These are phyloP conservation scores for Warburgia ugandensis DNA, from an alignment of 164 flowering plant species.

Conservation along the genomic window DNA sequence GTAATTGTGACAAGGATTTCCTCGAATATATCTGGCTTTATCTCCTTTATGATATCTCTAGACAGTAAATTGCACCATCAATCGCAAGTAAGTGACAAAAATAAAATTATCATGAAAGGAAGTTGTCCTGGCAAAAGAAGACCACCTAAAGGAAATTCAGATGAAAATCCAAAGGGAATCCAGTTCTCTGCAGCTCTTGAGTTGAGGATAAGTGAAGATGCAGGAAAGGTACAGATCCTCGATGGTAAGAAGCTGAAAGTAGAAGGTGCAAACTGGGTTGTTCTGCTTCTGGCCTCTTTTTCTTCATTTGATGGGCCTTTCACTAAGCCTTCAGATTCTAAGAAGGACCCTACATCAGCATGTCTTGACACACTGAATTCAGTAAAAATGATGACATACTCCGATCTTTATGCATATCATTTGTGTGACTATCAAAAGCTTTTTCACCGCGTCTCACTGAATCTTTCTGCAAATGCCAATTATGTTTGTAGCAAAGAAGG, in stretches of 20 bases:
- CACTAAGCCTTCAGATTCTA: constrained; percentile 59
- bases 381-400: constrained; percentile 35
- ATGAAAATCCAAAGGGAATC: constrained; percentile 62
- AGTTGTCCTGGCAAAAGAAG: constrained; percentile 62
- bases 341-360: constrained; percentile 53
- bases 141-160: constrained; percentile 27
- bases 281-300: constrained; percentile 60
- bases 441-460: constrained; percentile 79
- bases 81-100: constrained; percentile 31
- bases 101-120: constrained; percentile 75
- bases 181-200: constrained; percentile 64
- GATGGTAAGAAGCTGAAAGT: constrained; percentile 60
- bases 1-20: constrained; percentile 68
- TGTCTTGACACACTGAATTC: constrained; percentile 29
- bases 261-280: constrained; percentile 62
- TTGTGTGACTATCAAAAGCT: constrained; percentile 80
- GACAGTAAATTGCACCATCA: constrained; percentile 74
- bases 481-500: background rate
- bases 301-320: constrained; percentile 89
- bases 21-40: constrained; percentile 50
- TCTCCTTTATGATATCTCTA: constrained; percentile 66
- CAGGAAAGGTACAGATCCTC: constrained; percentile 30
- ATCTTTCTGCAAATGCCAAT: constrained; percentile 52
- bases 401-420: constrained; percentile 71
- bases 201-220: constrained; percentile 51